Conservation (phyloP, 805 yeast genomes). For the Babjeviella inositovora region DNA sequence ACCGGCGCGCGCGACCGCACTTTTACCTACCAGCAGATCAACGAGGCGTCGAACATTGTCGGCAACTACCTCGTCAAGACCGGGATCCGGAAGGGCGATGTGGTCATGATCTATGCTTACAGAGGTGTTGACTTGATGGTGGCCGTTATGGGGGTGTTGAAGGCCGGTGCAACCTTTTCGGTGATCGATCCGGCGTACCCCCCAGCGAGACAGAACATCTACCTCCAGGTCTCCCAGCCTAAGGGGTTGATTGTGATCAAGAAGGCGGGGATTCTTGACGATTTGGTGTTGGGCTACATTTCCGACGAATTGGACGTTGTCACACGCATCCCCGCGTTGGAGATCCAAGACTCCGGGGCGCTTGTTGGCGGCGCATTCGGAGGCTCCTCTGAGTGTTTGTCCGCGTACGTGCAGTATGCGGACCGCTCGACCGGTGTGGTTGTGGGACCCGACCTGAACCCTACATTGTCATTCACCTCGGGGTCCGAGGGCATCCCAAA, state of each 20-base stretch:
- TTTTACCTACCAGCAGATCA: constrained; percentile 76
- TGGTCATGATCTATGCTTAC: constrained; percentile 94
- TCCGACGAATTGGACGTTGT: constrained; percentile 54
- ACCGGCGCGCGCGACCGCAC: constrained; percentile 51
- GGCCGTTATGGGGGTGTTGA: constrained; percentile 93
- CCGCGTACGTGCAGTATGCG: constrained; percentile 23
- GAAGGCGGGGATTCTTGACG: constrained; percentile 76
- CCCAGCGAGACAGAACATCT: constrained; percentile 91
- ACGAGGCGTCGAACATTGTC: constrained; percentile 84
- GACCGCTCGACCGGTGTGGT: constrained; percentile 65
- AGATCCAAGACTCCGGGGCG: constrained; percentile 61
- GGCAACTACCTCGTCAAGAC: constrained; percentile 74
- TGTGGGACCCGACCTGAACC: constrained; percentile 96
- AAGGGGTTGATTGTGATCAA: constrained; percentile 77
- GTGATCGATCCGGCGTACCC: constrained; percentile 99
- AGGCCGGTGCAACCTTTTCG: constrained; percentile 97
- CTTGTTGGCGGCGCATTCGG: constrained; percentile 40
- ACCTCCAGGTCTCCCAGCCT: constrained; percentile 88
- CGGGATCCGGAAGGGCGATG: constrained; percentile 83
- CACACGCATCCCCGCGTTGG: constrained; percentile 63
- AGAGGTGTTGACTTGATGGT: constrained; percentile 95
- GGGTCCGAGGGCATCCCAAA: constrained; percentile 98
- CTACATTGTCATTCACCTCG: constrained; percentile 90
- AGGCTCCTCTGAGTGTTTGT: constrained; percentile 31
- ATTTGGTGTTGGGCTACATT: constrained; percentile 67